A percentile compares a stretch with the other conserved stretches of the same genome.
These are phyloP conservation scores for Daldinia eschscholtzii DNA, from an alignment of 2,329 filamentous ascomycete species.

Conservation along the genomic window DNA sequence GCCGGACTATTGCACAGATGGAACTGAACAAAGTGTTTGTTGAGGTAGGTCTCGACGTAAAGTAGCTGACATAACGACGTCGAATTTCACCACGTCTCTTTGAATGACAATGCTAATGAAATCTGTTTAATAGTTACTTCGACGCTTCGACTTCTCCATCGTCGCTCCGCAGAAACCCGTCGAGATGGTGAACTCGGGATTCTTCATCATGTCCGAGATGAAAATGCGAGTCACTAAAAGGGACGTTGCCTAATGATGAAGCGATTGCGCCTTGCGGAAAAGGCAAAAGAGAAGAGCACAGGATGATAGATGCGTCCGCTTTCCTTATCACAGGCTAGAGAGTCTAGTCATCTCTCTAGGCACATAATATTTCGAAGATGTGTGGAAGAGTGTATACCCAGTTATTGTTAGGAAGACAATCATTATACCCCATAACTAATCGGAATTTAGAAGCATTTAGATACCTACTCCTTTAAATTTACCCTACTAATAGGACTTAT, in stretches of 20 bases:
- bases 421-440: not conserved
- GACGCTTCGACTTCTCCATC: slow-evolving; percentile 44
- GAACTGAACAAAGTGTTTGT: slow-evolving; percentile 58
- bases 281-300: not conserved
- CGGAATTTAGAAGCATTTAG: not conserved
- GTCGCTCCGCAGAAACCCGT: slow-evolving; percentile 37
- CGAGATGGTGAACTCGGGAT: slow-evolving; percentile 40
- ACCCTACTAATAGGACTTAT: not conserved
- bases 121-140: slow-evolving; percentile 33
- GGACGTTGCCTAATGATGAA: not conserved
- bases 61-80: not conserved
- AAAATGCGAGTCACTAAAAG: slow-evolving; percentile 42
- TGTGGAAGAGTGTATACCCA: not conserved
- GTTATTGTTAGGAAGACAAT: not conserved
- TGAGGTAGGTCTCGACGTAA: slow-evolving; percentile 50
- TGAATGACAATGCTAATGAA: slow-evolving; percentile 12
- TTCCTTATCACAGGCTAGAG: not conserved
- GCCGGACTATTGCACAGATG: slow-evolving; percentile 57
- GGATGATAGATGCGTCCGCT: not conserved
- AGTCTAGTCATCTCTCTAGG: not conserved
- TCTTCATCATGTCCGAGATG: slow-evolving; percentile 43
- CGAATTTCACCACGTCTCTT: not conserved
- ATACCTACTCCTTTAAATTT: not conserved
- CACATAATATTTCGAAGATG: not conserved
- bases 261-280: not conserved